phyloP scores from a whole-genome alignment of 2,329 filamentous ascomycete genomes.

The Nothophoma quercina region DNA sequence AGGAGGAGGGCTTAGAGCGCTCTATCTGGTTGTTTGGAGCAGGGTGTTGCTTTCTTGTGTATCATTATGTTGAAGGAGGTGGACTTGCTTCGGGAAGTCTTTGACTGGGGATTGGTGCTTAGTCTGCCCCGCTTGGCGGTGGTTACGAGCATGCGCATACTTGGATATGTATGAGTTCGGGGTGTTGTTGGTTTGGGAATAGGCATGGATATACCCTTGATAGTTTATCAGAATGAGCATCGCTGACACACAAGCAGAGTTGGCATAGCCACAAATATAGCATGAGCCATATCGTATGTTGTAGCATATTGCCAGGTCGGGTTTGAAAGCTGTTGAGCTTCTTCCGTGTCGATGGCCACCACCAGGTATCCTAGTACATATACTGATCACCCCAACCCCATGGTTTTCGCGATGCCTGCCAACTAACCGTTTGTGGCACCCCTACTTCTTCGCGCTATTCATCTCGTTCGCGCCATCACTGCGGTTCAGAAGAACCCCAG shows the following conservation, averaged over 20 bases:
- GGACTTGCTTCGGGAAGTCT: not conserved
- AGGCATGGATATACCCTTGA: conserved; percentile 23
- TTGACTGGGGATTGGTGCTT: not conserved
- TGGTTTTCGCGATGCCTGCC: too few species aligned
- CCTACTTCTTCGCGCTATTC: conserved; percentile 5
- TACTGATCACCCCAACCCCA: not conserved
- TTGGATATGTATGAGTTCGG: not conserved
- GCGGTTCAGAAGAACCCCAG: not conserved
- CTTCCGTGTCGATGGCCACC: too few species aligned
- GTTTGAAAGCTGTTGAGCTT: too few species aligned
- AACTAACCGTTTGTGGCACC: too few species aligned
- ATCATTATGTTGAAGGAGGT: not conserved
- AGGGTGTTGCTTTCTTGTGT: not conserved
- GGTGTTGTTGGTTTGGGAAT: not conserved
- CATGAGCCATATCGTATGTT: too few species aligned
- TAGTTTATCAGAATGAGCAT: conserved; percentile 14
- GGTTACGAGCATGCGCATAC: not conserved
- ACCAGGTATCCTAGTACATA: not conserved
- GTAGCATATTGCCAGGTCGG: too few species aligned
- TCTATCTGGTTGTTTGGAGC: not conserved
- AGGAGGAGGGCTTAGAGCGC: conserved; percentile 7
- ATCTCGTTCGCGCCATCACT: not conserved
- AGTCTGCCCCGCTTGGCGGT: not conserved
- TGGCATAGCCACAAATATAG: too few species aligned
- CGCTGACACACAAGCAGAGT: conserved; percentile 3